phyloP scores from a whole-genome alignment of 208 protist species.

The Trypanosoma rangeli region DNA sequence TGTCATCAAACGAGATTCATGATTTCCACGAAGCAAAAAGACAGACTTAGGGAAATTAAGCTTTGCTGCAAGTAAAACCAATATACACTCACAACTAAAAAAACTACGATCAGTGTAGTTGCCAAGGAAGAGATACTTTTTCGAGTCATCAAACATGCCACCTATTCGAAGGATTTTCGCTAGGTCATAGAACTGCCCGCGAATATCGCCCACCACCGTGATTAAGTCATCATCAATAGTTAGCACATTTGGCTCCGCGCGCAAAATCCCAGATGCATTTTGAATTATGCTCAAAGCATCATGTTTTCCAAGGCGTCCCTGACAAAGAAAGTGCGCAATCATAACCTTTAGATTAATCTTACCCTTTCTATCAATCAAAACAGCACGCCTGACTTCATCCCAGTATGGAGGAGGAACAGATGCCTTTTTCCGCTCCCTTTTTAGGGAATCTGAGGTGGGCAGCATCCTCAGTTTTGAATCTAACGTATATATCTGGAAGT shows the following conservation, averaged over 20 bases:
- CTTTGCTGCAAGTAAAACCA: constrained; percentile 96
- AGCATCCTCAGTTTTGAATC: constrained; percentile 13
- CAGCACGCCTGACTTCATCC: constrained; percentile 29
- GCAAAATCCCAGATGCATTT: constrained; percentile 49
- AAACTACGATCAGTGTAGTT: constrained; percentile 98
- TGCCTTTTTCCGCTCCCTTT: constrained; percentile 1
- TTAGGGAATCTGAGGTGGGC: constrained; percentile 2
- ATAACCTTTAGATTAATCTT: constrained; percentile 46
- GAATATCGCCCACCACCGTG: constrained; percentile 93
- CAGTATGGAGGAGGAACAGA: constrained; percentile 30
- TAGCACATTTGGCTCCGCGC: constrained; percentile 64
- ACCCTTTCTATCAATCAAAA: constrained; percentile 25
- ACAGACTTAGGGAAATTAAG: constrained; percentile 87
- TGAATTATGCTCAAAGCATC: constrained; percentile 59
- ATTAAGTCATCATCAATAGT: constrained; percentile 46
- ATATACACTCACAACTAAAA: constrained; percentile 97
- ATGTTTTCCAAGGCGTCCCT: constrained; percentile 46
- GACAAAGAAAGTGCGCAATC: constrained; percentile 64
- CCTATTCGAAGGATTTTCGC: constrained; percentile 78
- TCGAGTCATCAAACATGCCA: constrained; percentile 60
- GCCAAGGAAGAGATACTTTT: constrained; percentile 98
- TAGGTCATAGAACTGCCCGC: constrained; percentile 94
- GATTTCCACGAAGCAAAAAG: constrained; percentile 93
- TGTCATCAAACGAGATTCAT: constrained; percentile 89
- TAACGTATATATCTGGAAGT: neutral